Evolutionary conservation across 2,329 filamentous ascomycete species (phyloP).

Genomic region (Claviceps cyperi): DNA sequence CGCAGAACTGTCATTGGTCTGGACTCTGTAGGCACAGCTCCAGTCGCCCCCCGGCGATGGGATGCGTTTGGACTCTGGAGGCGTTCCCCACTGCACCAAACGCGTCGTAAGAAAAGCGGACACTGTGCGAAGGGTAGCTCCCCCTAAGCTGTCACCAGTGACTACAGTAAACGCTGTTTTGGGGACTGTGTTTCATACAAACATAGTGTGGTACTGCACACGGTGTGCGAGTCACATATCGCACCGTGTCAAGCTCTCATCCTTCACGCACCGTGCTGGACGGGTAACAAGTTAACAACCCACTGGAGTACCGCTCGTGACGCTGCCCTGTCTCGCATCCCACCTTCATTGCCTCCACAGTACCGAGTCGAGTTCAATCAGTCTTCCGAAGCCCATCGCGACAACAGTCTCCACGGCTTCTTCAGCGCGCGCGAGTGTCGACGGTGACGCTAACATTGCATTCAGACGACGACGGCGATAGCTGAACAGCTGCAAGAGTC

Average conservation of each 20-base stretch:
- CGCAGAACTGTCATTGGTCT: not conserved
- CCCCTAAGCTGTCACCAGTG: not conserved
- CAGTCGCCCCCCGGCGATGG: not conserved
- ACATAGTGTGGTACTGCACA: not conserved
- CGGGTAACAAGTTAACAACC: no score
- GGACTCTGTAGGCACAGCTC: not conserved
- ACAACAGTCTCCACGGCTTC: slow-evolving; percentile 12
- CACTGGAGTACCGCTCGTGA: not conserved
- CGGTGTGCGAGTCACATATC: not conserved
- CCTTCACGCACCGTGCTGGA: not conserved
- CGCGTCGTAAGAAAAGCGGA: not conserved
- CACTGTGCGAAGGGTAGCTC: not conserved
- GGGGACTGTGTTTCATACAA: not conserved
- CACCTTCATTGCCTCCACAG: slow-evolving; percentile 4
- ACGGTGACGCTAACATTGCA: slow-evolving; percentile 7
- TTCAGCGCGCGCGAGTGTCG: slow-evolving; percentile 12
- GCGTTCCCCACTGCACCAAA: no score
- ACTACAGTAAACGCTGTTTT: not conserved
- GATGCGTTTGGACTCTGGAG: not conserved
- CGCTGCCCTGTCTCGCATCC: slow-evolving; percentile 5
- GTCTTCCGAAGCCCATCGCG: slow-evolving; percentile 10
- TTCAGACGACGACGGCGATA: slow-evolving; percentile 2
- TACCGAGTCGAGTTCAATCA: slow-evolving; percentile 1
- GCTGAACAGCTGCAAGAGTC: not conserved
- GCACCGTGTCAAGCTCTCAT: no score